Conservation (phyloP, 1,284 basidiomycete genomes). For the Ceratobasidium sp. region DNA sequence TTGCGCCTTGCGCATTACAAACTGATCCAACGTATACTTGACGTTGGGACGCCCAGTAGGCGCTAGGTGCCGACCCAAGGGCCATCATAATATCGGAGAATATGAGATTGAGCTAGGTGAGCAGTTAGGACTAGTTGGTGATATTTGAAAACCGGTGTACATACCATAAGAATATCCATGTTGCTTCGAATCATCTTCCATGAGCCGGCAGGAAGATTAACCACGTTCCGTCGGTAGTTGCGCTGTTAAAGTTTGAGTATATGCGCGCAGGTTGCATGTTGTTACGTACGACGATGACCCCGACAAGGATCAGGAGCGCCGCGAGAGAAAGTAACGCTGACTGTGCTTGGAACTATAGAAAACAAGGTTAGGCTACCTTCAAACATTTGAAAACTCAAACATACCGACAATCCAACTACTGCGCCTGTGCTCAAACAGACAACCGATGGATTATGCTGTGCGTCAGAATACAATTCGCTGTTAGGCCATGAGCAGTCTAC, state of each 20-base stretch:
- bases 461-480: neutral
- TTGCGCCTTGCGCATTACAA: conserved; percentile 47
- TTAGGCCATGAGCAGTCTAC: neutral
- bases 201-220: neutral
- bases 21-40: conserved; percentile 44
- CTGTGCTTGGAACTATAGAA: conserved; percentile 16
- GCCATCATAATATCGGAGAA: conserved; percentile 47
- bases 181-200: conserved; percentile 37
- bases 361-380: neutral
- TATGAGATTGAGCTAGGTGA: conserved; percentile 44
- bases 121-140: neutral
- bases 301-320: conserved; percentile 4
- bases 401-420: conserved; percentile 6
- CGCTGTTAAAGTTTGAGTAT: neutral
- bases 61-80: conserved; percentile 44
- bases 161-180: conserved; percentile 16
- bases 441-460: neutral
- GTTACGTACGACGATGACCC: neutral
- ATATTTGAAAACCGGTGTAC: neutral
- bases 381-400: neutral
- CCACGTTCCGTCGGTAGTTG: conserved; percentile 14
- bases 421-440: conserved; percentile 11
- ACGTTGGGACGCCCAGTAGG: conserved; percentile 43
- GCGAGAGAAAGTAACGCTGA: neutral
- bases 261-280: too few relatives aligned